Base-by-base conservation (phyloP, 371 early-diverging fungal species). In the Rhizopus delemar region DNA sequence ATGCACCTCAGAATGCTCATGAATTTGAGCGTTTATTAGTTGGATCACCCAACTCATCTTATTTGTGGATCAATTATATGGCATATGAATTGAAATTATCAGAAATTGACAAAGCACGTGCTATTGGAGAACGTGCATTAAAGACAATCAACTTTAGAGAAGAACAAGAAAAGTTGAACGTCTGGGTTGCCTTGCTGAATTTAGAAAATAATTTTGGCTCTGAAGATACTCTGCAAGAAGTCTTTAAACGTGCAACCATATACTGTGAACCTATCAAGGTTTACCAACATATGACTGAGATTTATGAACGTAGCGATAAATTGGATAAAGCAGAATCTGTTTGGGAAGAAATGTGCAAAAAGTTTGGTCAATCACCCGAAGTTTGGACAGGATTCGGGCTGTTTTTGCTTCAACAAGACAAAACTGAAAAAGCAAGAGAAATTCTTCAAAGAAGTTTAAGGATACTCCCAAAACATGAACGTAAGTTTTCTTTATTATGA, bases 51-150 rank as follows among this genome's bases (percentile, higher is more conserved):
- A 93, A 95, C 81, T 90, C 91, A 35, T 97, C 97, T 12, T 93
- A 86, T 80, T 62, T 97, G 55, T 98, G 99, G 99, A 92, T 98
- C 68, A 93, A 96, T 74, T 98, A 93, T 70, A 98, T 98, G 98
- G 95, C 97, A 4, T 93, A 91, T 80, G 93, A 93, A 60, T 79
- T 96, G 5, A 87, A 95, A 58, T 74, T 95, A 59, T 90, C 92
- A 2, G 94, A 96, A 69, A 85, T 97, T 41, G 89, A 81, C 28
- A 93, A 92, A 64, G 98, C 98, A 6, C 91, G 98, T 36, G 86
- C 86, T 51, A 87, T 97, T 54, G 97, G 91, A 49, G 92, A 96
- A 65, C 88, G 95, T 46, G 99, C 97, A 3, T 75, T 98, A 57
- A 91, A 90, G 75, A 87, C 90, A n/a, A 98, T 98, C 62, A 84